Evolutionary conservation across 2,329 filamentous ascomycete species (phyloP), one percentile per base, ranked within the genome.

Genomic region (Alternaria novae-zelandiae): DNA sequence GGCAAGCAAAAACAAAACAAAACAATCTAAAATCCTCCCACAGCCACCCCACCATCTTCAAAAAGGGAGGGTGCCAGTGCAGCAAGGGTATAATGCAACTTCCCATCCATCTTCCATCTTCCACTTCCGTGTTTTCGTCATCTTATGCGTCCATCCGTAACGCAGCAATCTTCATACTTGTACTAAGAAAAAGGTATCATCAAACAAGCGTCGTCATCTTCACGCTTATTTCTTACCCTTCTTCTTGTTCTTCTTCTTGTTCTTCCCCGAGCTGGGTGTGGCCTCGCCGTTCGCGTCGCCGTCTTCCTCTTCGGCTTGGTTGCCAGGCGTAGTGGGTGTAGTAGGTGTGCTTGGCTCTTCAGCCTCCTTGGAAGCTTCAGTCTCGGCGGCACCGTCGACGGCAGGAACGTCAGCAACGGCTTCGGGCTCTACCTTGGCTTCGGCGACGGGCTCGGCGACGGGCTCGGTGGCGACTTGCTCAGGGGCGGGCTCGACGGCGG

Each of bases 161-260:
- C 28, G 36, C n/a, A 41, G 36, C 36, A n/a, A n/a, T 21, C 49
- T 32, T 20, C 21, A 4, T 41, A 36, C 32, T 9, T 2, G 4
- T 0, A 10, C 15, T 10, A 36, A 30, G 45, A 21, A 50, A 49
- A 57, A 57, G 23, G n/a, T 41, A 41, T 36, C 26, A 45, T 57
- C 15, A 28, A 53, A 30, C 32, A 54, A 25, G 30, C 30, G 9
- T 47, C 20, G 21, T 55, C 32, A 36, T 36, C n/a, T 3, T 41
- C 30, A 41, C 25, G n/a, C 47, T 59, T 61, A 67, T 67, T 67
- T 67, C 65, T 67, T 67, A 63, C 63, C 63, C 57, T 67, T 67
- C 64, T 64, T 64, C 61, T 64, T 64, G 58, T 61, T 61, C 57
- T 67, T 67, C 63, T 67, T 67, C 63, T 65, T 64, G 56, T 65